Evolutionary conservation across 768 basidiomycete genomes (phyloP), one percentile per base, ranked within the genome.

Genomic region (Lentinula edodes): DNA sequence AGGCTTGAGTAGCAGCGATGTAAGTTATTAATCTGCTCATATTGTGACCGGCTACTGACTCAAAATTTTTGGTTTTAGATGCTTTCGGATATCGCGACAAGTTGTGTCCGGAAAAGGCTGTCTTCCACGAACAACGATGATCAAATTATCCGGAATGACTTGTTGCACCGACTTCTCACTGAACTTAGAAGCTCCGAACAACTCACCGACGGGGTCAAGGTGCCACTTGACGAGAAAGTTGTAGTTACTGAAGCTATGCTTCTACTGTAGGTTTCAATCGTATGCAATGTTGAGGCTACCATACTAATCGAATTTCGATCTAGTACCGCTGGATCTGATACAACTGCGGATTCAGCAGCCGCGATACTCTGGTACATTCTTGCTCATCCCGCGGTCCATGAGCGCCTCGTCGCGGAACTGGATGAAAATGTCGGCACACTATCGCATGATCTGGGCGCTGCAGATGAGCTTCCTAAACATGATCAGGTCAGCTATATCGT

Each of bases 191-290:
- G 43, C 15, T 41, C 38, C 18, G 55, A 56, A 28, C 38, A 41
- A 16, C 41, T 41, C 13, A 32, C 5, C n/a, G 38, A 28, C 34
- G 38, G 43, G 16, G 10, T 28, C 41, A 43, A 56, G 41, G 55
- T 28, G 16, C 39, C 55, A 2, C 18, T 56, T 2, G 10, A 56
- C 15, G 55, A 56, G 55, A 56, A 32, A 43, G 28, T 56, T 23
- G 55, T 56, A 28, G 55, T 56, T 5, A 56, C 55, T 8, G 55
- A 56, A 28, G 55, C 55, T 6, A 56, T 56, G 55, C 41, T 56
- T n/a, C 28, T 56, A 10, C 41, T 56, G 55, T 56, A 10, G 45
- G 55, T 28, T 48, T 51, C 5, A 51, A 6, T 20, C 2, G 34
- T 23, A 20, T 20, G 20, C 28, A 23, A 39, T 28, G 3, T 28